Evolutionary conservation across 257 asterid species (phyloP).

Genomic region (Primulina eburnea): DNA sequence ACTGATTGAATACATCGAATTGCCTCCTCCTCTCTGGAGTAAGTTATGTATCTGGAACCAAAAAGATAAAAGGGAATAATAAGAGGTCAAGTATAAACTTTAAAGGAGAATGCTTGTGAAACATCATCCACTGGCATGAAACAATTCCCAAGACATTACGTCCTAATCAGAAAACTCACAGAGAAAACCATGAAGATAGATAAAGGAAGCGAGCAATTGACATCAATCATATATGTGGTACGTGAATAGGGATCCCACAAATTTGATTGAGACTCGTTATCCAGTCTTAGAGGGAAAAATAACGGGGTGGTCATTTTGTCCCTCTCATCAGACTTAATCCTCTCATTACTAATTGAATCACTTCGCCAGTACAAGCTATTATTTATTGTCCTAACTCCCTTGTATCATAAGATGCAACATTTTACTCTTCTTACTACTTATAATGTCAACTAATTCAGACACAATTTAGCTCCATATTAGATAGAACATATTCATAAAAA

Average conservation of each 20-base stretch:
- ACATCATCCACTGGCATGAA: not conserved
- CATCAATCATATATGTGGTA: not conserved
- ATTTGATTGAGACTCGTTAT: not conserved
- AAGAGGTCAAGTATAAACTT: too few relatives aligned
- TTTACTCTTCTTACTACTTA: not conserved
- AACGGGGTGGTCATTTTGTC: not conserved
- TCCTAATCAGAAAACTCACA: not conserved
- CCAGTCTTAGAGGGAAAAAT: not conserved
- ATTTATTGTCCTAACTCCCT: not conserved
- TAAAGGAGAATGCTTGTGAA: not conserved
- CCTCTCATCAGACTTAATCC: not conserved
- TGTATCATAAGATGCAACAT: not conserved
- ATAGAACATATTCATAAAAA: too few relatives aligned
- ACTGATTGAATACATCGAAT: constrained; percentile 82
- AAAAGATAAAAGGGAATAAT: not conserved
- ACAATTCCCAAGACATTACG: not conserved
- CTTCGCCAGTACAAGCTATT: too few relatives aligned
- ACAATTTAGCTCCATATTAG: not conserved
- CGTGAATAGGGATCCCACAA: not conserved
- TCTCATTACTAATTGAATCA: not conserved
- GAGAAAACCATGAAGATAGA: not conserved
- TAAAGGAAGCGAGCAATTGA: not conserved
- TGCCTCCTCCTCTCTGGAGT: constrained; percentile 90
- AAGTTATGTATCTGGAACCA: constrained; percentile 70
- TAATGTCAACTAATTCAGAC: not conserved